Conservation (phyloP, 108 stramenopile genomes). For the Parietichytrium sp. region DNA sequence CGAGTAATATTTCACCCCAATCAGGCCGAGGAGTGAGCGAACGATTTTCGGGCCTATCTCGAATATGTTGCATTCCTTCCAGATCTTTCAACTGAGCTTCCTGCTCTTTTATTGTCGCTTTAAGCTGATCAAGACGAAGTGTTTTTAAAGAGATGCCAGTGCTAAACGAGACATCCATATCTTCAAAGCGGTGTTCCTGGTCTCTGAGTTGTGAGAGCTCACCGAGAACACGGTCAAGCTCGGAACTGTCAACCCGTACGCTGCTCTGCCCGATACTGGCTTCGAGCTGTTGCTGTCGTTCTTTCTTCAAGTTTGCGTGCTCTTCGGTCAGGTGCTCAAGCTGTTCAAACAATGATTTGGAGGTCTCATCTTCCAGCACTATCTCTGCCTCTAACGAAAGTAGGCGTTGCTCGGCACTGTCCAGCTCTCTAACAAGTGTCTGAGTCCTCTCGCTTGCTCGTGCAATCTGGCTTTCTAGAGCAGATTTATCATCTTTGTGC, state of each 20-base stretch:
- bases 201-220: not conserved
- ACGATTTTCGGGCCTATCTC: slow-evolving; percentile 26
- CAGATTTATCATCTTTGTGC: too few relatives aligned
- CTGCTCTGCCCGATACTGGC: not conserved
- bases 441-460: not conserved
- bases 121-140: not conserved
- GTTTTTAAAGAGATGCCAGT: not conserved
- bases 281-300: not conserved
- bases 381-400: not conserved
- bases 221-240: not conserved
- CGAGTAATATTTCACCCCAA: not conserved
- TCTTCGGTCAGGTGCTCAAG: not conserved
- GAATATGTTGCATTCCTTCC: not conserved
- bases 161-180: not conserved
- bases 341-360: not conserved
- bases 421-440: not conserved
- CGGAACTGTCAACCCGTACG: not conserved
- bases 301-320: not conserved
- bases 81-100: too few relatives aligned
- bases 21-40: not conserved
- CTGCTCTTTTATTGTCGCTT: too few relatives aligned
- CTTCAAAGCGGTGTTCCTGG: not conserved
- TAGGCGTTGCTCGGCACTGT: not conserved
- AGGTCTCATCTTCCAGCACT: not conserved
- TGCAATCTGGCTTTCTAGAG: not conserved